Base-by-base conservation (phyloP, 2,329 filamentous ascomycete species). In the Neonectria sp. region DNA sequence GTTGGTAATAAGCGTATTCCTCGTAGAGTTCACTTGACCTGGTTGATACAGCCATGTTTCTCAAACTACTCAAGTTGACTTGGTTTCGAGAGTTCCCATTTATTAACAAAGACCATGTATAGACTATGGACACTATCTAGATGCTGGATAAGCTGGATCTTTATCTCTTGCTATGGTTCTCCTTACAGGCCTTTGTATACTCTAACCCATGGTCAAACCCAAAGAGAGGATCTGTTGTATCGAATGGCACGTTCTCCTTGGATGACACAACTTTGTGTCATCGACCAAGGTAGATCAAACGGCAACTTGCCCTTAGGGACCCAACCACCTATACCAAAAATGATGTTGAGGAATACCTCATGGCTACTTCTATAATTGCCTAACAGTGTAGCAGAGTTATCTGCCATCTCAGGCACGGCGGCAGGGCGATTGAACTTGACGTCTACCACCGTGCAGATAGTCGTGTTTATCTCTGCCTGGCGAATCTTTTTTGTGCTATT, bases 271-370 rank as follows among this genome's bases (percentile, higher is more conserved):
- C 83, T 21, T 21, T 21, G 21, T 21, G 3, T 82, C 70, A 79
- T 80, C 7, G 80, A 83, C 17, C 81, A 70, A 0, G 84, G 84
- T 51, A 86, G 15, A 17, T 70, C 67, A 37, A 71, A 70, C 79
- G 67, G 70, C 12, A 72, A 61, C 45, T 61, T 65, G 0, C 68
- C 71, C 67, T 70, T 51, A 1, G 70, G 70, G 4, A 8, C 12
- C 45, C 21, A 48, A 6, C 77, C 63, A 17, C 73, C 77, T 1
- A 77, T 67, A 0, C 75, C 77, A 57, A 85, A 82, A 0, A 85
- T 55, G 0, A 85, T 76, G 64, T 84, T 83, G 13, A 86, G 63
- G 61, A 85, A 83, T 0, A 82, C 82, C 1, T 82, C 78, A 0
- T 73, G 68, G 8, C 78, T 75, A 31, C 78, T 79, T 0, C 82